phyloP scores from a whole-genome alignment of 768 basidiomycete genomes.

The Boletus vinaceobasis region DNA sequence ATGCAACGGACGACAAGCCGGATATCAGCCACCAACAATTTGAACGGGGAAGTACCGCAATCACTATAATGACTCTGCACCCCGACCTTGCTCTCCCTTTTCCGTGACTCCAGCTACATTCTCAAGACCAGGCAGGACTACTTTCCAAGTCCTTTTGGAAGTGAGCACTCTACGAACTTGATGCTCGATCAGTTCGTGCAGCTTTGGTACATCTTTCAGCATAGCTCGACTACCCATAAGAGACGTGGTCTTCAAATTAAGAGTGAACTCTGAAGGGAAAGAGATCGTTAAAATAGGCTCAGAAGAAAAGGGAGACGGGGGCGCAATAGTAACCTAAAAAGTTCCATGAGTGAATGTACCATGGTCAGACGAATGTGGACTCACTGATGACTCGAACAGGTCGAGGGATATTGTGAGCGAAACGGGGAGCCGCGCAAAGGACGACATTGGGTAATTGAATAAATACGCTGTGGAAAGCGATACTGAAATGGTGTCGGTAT shows the following conservation, averaged over 20 bases:
- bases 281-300: conserved; percentile 65
- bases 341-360: not conserved
- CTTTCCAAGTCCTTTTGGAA: conserved; percentile 58
- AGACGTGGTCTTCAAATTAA: conserved; percentile 84
- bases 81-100: conserved; percentile 26
- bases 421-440: conserved; percentile 79
- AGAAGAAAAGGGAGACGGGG: conserved; percentile 52
- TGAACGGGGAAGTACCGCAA: not conserved
- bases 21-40: not conserved
- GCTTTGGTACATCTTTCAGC: conserved; percentile 93
- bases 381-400: conserved; percentile 65
- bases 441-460: conserved; percentile 81
- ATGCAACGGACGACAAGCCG: not conserved
- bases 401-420: conserved; percentile 77
- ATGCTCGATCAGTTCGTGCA: conserved; percentile 89
- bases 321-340: conserved; percentile 56
- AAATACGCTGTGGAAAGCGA: conserved; percentile 80
- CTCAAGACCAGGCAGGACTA: conserved; percentile 64
- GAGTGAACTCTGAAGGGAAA: conserved; percentile 81
- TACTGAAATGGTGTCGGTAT: conserved; percentile 79
- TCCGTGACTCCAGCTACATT: conserved; percentile 26
- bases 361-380: conserved; percentile 18
- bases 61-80: conserved; percentile 1
- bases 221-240: conserved; percentile 97
- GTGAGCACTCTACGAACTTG: conserved; percentile 71